phyloP scores from a whole-genome alignment of 371 early-diverging fungal species.

The Zychaea mexicana region DNA sequence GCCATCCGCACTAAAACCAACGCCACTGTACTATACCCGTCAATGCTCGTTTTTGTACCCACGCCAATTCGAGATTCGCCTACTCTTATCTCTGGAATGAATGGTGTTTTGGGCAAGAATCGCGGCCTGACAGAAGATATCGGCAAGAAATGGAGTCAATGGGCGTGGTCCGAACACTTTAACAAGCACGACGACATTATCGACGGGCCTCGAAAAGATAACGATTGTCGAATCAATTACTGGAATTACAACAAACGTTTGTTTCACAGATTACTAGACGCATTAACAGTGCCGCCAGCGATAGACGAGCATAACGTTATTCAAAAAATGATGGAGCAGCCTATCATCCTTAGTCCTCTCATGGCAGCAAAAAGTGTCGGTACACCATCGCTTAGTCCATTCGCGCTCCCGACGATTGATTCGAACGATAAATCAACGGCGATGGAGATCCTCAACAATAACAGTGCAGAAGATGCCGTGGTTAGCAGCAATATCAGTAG shows the following conservation, averaged over 20 bases:
- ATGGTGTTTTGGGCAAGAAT: conserved; percentile 33
- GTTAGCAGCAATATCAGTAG: neutral
- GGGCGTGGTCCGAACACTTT: conserved; percentile 32
- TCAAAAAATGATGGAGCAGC: conserved; percentile 32
- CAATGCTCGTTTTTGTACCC: conserved; percentile 32
- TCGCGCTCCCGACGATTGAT: neutral
- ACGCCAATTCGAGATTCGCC: conserved; percentile 31
- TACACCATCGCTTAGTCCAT: conserved; percentile 9
- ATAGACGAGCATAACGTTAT: conserved; percentile 22
- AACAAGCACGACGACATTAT: neutral
- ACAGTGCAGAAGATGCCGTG: neutral
- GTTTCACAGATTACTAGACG: conserved; percentile 8
- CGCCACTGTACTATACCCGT: conserved; percentile 32
- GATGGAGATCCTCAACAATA: neutral
- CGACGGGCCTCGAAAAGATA: neutral
- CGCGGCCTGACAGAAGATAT: conserved; percentile 43
- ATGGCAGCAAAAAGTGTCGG: conserved; percentile 33
- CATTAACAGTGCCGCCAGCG: conserved; percentile 16
- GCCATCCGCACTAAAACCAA: conserved; percentile 23
- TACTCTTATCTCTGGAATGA: conserved; percentile 31
- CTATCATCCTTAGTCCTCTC: conserved; percentile 29
- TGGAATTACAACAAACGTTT: neutral
- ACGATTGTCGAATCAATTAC: conserved; percentile 6
- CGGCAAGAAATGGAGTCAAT: conserved; percentile 39
- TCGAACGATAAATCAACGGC: neutral